Base-by-base conservation (phyloP, 2,329 filamentous ascomycete species). In the Penicillium fuscoglaucum region DNA sequence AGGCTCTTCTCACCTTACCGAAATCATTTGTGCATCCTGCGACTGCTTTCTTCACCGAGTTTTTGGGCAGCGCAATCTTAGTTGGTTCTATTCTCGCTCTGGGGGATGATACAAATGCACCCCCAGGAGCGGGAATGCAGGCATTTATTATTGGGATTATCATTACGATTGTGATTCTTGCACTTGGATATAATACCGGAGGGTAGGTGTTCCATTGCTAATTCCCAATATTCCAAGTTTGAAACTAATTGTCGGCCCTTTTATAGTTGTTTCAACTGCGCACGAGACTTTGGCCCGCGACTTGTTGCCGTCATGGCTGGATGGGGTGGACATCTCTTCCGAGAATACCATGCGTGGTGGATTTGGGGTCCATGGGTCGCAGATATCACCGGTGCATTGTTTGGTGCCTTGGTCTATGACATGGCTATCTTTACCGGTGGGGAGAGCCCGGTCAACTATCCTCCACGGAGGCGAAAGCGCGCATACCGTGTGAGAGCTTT, bases 91-190 rank as follows among this genome's bases (percentile, higher is more conserved):
- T 77, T 26, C 60, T 77, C 13, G 75, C 75, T 0, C 57, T 77
- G 43, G 74, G 77, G 17, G 78, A 80, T 50, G 76, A 79, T 43
- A 69, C 70, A 12, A 80, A 80, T 55, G 72, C 75, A 0, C 78
- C 78, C 2, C 78, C 78, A 1, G 77, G 78, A 1, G 76, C 76
- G 10, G 74, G 75, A 58, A 76, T 75, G 75, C 70, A 74, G 31
- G 68, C 74, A 0, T 75, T 77, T 26, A 53, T 65, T 6, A 35
- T 64, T 10, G 64, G 62, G 1, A 55, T 66, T 31, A 21, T 66
- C 4, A 64, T 65, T 45, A 58, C 51, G 3, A 51, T 65, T 24
- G 24, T 65, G 13, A 51, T 58, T 24, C 55, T 66, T 57, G 52
- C 57, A 5, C 63, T 77, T 15, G 72, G 72, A 0, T 75, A 71